Evolutionary conservation across 179 eudicot species (phyloP).

Genomic region (Spinacia oleracea): DNA sequence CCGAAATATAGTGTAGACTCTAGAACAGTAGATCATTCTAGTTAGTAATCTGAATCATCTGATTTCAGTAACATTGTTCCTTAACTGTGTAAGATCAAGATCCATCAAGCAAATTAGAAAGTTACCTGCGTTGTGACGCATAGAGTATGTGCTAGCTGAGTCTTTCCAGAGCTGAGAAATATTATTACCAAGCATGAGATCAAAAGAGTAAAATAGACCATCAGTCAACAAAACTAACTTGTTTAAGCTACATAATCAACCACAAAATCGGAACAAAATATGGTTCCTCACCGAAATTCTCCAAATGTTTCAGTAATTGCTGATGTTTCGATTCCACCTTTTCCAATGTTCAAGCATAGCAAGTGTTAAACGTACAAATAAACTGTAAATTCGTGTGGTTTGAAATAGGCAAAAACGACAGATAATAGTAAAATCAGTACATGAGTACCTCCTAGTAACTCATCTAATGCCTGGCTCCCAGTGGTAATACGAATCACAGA

Average conservation of each 20-base stretch:
- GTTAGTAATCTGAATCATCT: not conserved
- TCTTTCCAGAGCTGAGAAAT: constrained; percentile 74
- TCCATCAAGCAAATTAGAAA: not conserved
- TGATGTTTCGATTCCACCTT: constrained; percentile 83
- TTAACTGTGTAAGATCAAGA: not conserved
- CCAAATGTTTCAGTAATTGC: constrained; percentile 93
- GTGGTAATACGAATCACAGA: constrained; percentile 81
- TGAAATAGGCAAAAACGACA: not conserved
- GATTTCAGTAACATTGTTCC: not conserved
- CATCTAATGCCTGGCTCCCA: constrained; percentile 92
- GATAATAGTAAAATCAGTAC: not conserved
- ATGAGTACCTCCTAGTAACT: constrained; percentile 64
- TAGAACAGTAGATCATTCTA: not conserved
- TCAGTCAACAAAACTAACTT: not conserved
- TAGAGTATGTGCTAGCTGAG: constrained; percentile 90
- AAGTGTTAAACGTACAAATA: not conserved
- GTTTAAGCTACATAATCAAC: not conserved
- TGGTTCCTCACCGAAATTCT: constrained; percentile 67
- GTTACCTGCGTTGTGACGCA: constrained; percentile 84
- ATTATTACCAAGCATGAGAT: constrained; percentile 1
- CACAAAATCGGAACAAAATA: not conserved
- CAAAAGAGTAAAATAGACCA: not conserved
- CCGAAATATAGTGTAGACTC: not conserved
- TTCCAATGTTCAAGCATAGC: constrained; percentile 13
- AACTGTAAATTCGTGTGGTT: not conserved